phyloP scores from a whole-genome alignment of 768 basidiomycete genomes.

The Ramaria sp. region DNA sequence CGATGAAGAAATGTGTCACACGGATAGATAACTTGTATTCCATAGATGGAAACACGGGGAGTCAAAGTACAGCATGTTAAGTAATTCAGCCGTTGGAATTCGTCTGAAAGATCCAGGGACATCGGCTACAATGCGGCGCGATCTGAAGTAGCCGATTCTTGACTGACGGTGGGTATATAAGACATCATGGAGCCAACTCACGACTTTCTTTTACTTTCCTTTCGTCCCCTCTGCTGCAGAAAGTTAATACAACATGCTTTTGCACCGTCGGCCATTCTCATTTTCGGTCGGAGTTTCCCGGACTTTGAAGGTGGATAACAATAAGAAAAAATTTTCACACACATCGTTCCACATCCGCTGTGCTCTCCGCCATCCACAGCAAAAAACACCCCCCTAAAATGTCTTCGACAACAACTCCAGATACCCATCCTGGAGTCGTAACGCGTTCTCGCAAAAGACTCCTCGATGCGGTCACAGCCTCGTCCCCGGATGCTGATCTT shows the following conservation, averaged over 20 bases:
- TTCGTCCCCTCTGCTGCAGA: no score
- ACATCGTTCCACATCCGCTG: neutral
- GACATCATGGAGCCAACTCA: no score
- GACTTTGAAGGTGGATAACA: no score
- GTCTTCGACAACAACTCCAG: neutral
- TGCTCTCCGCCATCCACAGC: no score
- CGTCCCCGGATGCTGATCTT: neutral
- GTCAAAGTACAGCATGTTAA: neutral
- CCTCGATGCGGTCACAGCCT: neutral
- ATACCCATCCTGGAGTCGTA: neutral
- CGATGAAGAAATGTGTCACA: no score
- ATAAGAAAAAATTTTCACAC: neutral
- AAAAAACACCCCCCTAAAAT: neutral
- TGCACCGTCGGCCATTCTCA: no score
- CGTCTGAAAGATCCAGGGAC: slow-evolving; percentile 3
- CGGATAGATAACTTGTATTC: no score
- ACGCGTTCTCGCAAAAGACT: slow-evolving; percentile 2
- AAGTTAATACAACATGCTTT: no score
- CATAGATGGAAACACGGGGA: no score
- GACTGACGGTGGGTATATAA: no score
- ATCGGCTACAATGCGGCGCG: slow-evolving; percentile 5
- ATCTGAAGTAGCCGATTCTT: neutral
- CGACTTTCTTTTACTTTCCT: no score
- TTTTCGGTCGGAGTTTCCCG: no score
- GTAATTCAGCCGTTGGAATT: neutral